phyloP scores from a whole-genome alignment of 208 protist species.

The Acanthamoeba castellanii region DNA sequence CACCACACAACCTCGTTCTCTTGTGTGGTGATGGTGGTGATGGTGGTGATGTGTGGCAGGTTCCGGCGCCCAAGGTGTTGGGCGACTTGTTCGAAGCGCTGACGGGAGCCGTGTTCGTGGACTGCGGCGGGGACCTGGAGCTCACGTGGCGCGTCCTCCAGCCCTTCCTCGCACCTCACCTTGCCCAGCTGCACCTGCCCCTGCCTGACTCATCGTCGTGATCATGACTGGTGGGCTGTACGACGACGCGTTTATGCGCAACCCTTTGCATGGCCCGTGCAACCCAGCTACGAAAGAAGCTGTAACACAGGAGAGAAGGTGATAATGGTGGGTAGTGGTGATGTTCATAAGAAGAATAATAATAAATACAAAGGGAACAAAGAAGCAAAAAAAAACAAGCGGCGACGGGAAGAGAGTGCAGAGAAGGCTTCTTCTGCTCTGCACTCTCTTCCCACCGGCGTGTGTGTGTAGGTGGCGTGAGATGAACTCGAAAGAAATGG shows the following conservation, averaged over 20 bases:
- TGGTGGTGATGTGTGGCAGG: not conserved
- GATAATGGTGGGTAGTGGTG: too few relatives aligned
- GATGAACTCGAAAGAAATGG: not conserved
- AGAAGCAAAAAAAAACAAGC: too few relatives aligned
- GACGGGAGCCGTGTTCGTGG: conserved; percentile 8
- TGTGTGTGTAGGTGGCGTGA: not conserved
- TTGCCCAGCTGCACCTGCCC: not conserved
- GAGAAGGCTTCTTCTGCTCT: too few relatives aligned
- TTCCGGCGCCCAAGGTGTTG: not conserved
- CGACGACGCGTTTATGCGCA: too few relatives aligned
- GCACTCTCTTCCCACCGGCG: not conserved
- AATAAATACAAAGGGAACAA: too few relatives aligned
- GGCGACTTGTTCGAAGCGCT: conserved; percentile 23
- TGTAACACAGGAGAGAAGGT: too few relatives aligned
- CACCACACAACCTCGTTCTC: too few relatives aligned
- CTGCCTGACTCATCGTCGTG: not conserved
- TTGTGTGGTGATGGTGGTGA: not conserved
- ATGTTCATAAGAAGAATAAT: too few relatives aligned
- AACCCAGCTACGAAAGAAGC: too few relatives aligned
- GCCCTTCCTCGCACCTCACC: not conserved
- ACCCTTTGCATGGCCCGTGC: too few relatives aligned
- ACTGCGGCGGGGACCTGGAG: conserved; percentile 1
- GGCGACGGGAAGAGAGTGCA: too few relatives aligned
- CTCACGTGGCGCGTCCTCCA: not conserved
- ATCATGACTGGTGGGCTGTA: not conserved